These are phyloP conservation scores for Chalciporus chontae DNA, from an alignment of 768 basidiomycete species.

Conservation along the genomic window DNA sequence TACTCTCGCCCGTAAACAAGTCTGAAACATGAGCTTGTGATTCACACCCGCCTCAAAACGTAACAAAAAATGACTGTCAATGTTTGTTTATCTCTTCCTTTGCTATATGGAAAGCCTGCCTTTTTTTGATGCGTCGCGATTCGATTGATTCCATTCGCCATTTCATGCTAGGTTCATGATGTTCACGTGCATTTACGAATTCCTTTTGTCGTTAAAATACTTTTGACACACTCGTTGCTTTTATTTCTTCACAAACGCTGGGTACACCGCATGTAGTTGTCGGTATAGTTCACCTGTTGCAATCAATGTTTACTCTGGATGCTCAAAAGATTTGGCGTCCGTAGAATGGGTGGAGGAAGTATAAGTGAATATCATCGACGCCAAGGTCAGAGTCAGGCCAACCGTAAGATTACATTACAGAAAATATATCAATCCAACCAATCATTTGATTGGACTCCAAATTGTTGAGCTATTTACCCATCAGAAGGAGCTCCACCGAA, in stretches of 20 bases:
- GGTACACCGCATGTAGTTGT: slow-evolving; percentile 20
- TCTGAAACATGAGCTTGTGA: slow-evolving; percentile 7
- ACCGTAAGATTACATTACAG: not conserved
- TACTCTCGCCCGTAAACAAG: slow-evolving; percentile 48
- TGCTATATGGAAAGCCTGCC: not conserved
- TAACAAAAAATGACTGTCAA: not conserved
- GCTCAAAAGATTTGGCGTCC: not conserved
- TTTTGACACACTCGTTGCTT: slow-evolving; percentile 8
- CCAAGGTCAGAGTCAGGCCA: too few species aligned
- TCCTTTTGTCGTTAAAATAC: slow-evolving; percentile 1
- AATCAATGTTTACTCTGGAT: slow-evolving; percentile 3
- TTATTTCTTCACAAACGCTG: slow-evolving; percentile 6
- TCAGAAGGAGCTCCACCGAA: not conserved
- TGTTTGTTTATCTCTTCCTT: slow-evolving; percentile 4
- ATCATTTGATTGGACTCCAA: slow-evolving; percentile 5
- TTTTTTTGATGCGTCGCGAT: slow-evolving; percentile 3
- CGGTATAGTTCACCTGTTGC: slow-evolving; percentile 17
- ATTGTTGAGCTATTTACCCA: slow-evolving; percentile 20
- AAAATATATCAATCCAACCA: not conserved
- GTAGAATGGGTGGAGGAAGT: too few species aligned
- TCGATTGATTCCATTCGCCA: not conserved
- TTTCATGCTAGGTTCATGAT: slow-evolving; percentile 29
- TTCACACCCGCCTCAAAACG: not conserved
- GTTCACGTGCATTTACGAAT: slow-evolving; percentile 12
- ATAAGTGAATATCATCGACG: too few species aligned